phyloP scores from a whole-genome alignment of 441 rosid species.

The Sinapis alba region DNA sequence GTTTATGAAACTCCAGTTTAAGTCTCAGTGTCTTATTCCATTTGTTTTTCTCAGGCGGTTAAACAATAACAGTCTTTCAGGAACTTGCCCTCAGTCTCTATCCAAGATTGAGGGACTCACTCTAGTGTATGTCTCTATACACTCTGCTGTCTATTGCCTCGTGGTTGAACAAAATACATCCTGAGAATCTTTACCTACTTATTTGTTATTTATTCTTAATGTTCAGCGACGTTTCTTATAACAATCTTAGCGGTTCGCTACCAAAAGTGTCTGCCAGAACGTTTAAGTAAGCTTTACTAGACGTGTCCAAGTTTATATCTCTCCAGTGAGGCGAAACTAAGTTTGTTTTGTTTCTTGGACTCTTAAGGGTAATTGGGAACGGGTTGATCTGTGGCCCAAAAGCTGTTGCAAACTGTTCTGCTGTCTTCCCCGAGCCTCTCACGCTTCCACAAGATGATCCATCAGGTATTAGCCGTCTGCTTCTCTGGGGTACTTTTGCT shows the following conservation, averaged over 20 bases:
- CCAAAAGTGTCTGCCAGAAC: slow-evolving; percentile 89
- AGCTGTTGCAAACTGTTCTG: slow-evolving; percentile 66
- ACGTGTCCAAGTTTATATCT: neutral
- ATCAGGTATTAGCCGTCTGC: slow-evolving; percentile 44
- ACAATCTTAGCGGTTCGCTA: slow-evolving; percentile 83
- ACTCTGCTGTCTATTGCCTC: slow-evolving; percentile 4
- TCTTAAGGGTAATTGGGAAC: slow-evolving; percentile 73
- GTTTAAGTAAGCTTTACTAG: slow-evolving; percentile 62
- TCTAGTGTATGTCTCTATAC: slow-evolving; percentile 62
- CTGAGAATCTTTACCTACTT: neutral
- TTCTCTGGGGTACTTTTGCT: neutral
- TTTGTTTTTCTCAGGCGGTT: slow-evolving; percentile 57
- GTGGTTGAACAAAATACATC: neutral
- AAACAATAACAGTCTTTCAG: slow-evolving; percentile 87
- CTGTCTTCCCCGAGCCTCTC: slow-evolving; percentile 84
- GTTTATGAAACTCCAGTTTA: slow-evolving; percentile 12
- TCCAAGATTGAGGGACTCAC: slow-evolving; percentile 78
- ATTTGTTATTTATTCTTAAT: slow-evolving; percentile 18
- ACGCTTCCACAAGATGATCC: slow-evolving; percentile 76
- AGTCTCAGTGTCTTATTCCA: slow-evolving; percentile 1
- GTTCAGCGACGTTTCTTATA: slow-evolving; percentile 81
- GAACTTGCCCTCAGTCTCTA: slow-evolving; percentile 68
- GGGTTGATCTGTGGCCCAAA: slow-evolving; percentile 75
- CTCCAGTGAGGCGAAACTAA: slow-evolving; percentile 4
- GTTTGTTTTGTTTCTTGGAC: slow-evolving; percentile 11